phyloP scores from a whole-genome alignment of 2,329 filamentous ascomycete genomes.

The Beauveria rudraprayagi region DNA sequence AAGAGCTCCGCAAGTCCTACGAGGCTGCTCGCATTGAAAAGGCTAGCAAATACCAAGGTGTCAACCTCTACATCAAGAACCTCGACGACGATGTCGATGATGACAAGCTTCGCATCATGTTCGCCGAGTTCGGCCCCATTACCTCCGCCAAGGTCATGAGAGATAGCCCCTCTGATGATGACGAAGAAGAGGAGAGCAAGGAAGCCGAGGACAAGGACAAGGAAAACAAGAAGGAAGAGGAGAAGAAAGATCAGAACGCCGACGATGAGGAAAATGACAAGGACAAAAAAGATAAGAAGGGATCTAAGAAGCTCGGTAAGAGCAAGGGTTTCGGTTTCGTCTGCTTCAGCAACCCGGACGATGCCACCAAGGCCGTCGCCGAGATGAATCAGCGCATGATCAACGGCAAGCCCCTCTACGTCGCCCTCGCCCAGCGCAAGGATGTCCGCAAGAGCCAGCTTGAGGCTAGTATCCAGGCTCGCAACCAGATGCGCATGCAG shows the following conservation, averaged over 20 bases:
- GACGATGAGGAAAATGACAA: conserved; percentile 40
- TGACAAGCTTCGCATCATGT: conserved; percentile 92
- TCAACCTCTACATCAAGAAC: conserved; percentile 99
- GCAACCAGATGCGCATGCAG: conserved; percentile 97
- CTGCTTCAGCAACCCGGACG: conserved; percentile 98
- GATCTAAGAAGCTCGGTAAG: conserved; percentile 74
- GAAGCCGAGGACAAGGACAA: conserved; percentile 46
- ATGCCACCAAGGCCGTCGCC: conserved; percentile 96
- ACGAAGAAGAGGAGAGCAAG: conserved; percentile 47
- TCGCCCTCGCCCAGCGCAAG: conserved; percentile 97
- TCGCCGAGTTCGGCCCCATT: conserved; percentile 84
- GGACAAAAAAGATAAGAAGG: conserved; percentile 49
- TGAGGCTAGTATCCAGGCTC: conserved; percentile 97
- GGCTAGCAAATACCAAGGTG: conserved; percentile 97
- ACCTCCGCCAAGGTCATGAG: conserved; percentile 99
- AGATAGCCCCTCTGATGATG: conserved; percentile 55
- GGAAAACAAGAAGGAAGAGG: conserved; percentile 38
- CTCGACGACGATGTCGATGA: conserved; percentile 94
- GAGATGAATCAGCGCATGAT: conserved; percentile 99
- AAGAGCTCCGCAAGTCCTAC: conserved; percentile 98
- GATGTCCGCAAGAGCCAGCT: conserved; percentile 99
- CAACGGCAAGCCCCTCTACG: conserved; percentile 91
- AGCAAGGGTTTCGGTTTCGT: conserved; percentile 99
- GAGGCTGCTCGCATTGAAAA: conserved; percentile 97
- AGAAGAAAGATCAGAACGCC: conserved; percentile 35